A percentile compares a stretch with the other conserved stretches of the same genome.
These are phyloP conservation scores for Hirschioporus abietinus DNA, from an alignment of 768 basidiomycete species.

Conservation along the genomic window DNA sequence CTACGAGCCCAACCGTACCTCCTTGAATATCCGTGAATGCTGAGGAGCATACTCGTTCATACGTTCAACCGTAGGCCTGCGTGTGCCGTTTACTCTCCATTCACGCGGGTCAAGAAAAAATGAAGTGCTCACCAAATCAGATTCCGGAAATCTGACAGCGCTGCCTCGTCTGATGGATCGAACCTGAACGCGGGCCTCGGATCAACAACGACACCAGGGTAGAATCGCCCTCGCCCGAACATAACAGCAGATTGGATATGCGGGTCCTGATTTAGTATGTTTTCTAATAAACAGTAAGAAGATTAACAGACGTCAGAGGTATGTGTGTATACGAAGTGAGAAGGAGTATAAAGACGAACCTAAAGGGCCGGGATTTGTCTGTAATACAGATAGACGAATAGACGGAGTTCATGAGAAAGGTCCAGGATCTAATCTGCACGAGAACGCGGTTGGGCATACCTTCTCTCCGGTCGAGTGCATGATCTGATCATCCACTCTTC, in stretches of 20 bases:
- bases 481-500: slow-evolving; percentile 28
- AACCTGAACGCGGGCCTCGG: slow-evolving; percentile 28
- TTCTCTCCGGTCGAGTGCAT: slow-evolving; percentile 28
- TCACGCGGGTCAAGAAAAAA: not conserved
- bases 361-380: slow-evolving; percentile 28
- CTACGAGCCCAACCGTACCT: slow-evolving; percentile 22
- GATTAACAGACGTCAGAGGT: not conserved
- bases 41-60: slow-evolving; percentile 35
- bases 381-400: not conserved
- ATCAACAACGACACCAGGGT: slow-evolving; percentile 32
- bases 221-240: slow-evolving; percentile 36
- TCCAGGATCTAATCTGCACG: not conserved
- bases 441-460: slow-evolving; percentile 16
- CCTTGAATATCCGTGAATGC: slow-evolving; percentile 41
- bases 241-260: slow-evolving; percentile 29
- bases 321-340: too few species aligned
- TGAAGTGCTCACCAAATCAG: slow-evolving; percentile 25
- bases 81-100: not conserved
- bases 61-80: slow-evolving; percentile 30
- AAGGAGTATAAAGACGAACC: slow-evolving; percentile 4
- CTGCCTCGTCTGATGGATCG: slow-evolving; percentile 23
- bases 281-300: slow-evolving; percentile 17
- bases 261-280: slow-evolving; percentile 23
- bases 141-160: slow-evolving; percentile 28
- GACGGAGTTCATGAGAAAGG: not conserved